Evolutionary conservation across 2,329 filamentous ascomycete genomes (phyloP).

Genomic region (Ascochyta lentis): DNA sequence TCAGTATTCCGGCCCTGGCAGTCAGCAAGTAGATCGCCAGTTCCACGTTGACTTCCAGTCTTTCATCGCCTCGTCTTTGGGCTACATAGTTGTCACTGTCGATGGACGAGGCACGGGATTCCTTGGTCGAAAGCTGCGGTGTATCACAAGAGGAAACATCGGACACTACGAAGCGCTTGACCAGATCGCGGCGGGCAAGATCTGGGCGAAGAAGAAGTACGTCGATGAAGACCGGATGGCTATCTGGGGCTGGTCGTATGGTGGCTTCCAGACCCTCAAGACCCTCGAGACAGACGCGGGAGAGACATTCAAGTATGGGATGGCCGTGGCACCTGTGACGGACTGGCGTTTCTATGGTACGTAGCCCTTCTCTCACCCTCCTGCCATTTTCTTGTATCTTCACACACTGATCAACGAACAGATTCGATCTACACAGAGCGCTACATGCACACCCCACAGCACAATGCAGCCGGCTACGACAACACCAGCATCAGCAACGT

Average conservation of each 20-base stretch:
- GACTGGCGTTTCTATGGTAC: conserved; percentile 90
- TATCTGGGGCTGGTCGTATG: conserved; percentile 99
- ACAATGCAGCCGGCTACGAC: conserved; percentile 79
- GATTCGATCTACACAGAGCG: conserved; percentile 93
- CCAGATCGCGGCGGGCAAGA: conserved; percentile 88
- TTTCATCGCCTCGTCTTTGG: conserved; percentile 82
- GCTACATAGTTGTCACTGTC: conserved; percentile 93
- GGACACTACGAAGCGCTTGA: conserved; percentile 86
- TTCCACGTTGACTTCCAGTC: conserved; percentile 90
- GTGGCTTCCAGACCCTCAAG: conserved; percentile 94
- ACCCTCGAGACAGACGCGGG: conserved; percentile 91
- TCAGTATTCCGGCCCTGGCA: conserved; percentile 94
- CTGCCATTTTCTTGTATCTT: background rate
- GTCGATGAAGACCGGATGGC: conserved; percentile 82
- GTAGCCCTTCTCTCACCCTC: background rate
- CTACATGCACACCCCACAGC: conserved; percentile 94
- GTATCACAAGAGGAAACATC: conserved; percentile 81
- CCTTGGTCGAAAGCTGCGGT: conserved; percentile 82
- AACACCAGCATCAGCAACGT: conserved; percentile 77
- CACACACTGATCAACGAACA: conserved; percentile 20
- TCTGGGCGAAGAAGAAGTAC: conserved; percentile 81
- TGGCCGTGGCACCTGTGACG: conserved; percentile 98
- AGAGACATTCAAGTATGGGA: conserved; percentile 90
- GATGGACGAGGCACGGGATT: conserved; percentile 93
- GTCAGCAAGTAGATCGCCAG: conserved; percentile 80